Conservation (phyloP, 2,329 filamentous ascomycete species). For the Fusarium sp. region DNA sequence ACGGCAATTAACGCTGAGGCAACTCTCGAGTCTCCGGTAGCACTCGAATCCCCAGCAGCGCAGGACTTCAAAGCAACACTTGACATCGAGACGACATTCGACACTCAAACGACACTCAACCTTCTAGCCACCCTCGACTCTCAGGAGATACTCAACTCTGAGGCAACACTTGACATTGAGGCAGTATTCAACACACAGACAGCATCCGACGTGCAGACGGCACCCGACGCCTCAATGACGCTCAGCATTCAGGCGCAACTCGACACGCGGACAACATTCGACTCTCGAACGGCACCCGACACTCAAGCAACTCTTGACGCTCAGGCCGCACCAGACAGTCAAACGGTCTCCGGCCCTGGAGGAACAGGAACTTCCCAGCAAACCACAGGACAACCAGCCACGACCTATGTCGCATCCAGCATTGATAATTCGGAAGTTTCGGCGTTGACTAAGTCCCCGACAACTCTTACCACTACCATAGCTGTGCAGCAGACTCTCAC, state of each 20-base stretch:
- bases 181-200: background rate
- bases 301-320: background rate
- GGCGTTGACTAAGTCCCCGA: background rate
- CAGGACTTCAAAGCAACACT: background rate
- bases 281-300: background rate
- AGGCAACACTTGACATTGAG: background rate
- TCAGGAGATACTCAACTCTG: background rate
- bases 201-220: background rate
- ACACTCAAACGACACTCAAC: background rate
- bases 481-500: background rate
- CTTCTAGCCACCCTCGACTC: background rate
- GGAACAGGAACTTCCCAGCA: background rate
- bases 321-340: background rate
- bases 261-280: background rate
- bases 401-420: background rate
- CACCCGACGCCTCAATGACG: background rate
- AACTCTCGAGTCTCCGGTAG: background rate
- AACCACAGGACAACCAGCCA: background rate
- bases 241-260: background rate
- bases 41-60: background rate
- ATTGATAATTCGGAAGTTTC: conserved; percentile 4
- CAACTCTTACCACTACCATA: background rate
- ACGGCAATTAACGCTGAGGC: background rate
- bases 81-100: background rate
- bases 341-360: background rate